These are phyloP conservation scores for Copromyces sp. DNA, from an alignment of 495 filamentous ascomycete genomes.

Conservation along the genomic window DNA sequence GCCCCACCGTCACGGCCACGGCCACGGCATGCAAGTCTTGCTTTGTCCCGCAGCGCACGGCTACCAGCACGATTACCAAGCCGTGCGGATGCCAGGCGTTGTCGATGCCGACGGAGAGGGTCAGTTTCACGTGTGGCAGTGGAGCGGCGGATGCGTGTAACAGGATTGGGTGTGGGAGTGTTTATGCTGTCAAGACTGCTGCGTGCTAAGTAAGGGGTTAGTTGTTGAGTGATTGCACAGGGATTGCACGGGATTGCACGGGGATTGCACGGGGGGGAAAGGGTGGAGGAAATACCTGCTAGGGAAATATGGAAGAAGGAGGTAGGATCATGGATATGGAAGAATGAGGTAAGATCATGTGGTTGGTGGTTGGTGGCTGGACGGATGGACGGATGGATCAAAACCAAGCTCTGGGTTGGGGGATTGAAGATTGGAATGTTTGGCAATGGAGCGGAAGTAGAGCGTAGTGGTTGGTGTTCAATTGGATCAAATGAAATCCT, in stretches of 20 bases:
- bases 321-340: neutral
- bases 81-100: constrained; percentile 18
- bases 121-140: constrained; percentile 22
- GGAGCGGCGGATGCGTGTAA: constrained; percentile 12
- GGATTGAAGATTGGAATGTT: too few relatives aligned
- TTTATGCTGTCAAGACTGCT: constrained; percentile 15
- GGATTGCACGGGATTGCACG: too few relatives aligned
- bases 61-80: constrained; percentile 11
- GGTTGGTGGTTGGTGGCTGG: neutral
- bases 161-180: constrained; percentile 24
- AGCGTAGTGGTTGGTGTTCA: neutral
- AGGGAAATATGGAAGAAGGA: neutral
- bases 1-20: constrained; percentile 18
- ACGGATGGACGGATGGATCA: too few relatives aligned
- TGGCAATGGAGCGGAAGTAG: neutral
- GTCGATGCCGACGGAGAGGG: constrained; percentile 18
- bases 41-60: constrained; percentile 21
- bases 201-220: constrained; percentile 11
- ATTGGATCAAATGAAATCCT: too few relatives aligned
- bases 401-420: too few relatives aligned
- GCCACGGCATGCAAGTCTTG: constrained; percentile 19
- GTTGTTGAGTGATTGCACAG: too few relatives aligned
- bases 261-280: too few relatives aligned
- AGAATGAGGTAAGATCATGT: neutral
- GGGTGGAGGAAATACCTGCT: neutral